Percentiles rank a stretch among this genome's conserved stretches.
Conservation (phyloP, 2,329 filamentous ascomycete genomes). For the Trichoderma harzianum region DNA sequence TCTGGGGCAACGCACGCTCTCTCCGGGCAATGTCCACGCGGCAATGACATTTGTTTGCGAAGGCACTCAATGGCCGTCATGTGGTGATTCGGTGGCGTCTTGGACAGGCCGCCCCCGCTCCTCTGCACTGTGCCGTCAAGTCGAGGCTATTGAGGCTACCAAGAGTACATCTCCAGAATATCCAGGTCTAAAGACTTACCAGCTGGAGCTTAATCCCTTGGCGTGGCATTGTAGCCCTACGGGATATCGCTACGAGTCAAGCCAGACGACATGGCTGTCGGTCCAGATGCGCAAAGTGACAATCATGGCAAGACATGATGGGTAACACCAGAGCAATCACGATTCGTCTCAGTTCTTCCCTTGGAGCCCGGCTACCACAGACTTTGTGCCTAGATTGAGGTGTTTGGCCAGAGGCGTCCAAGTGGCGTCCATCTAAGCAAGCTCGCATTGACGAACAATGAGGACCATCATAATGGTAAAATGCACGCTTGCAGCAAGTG, state of each 20-base stretch:
- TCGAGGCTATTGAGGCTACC: slow-evolving; percentile 11
- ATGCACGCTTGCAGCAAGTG: neutral
- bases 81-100: slow-evolving; percentile 16
- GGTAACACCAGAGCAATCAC: neutral
- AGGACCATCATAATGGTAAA: neutral
- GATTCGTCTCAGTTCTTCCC: neutral
- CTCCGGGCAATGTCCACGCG: slow-evolving; percentile 5
- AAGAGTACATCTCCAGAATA: neutral
- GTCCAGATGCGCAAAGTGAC: neutral
- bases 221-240: slow-evolving; percentile 6
- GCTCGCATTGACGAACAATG: neutral
- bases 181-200: neutral
- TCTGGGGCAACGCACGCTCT: neutral
- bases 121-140: slow-evolving; percentile 14
- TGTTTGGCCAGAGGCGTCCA: neutral
- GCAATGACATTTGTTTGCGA: slow-evolving; percentile 7
- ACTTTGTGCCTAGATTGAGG: neutral
- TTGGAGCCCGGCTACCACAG: neutral
- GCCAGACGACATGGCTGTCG: neutral
- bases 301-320: neutral
- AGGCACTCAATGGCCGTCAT: slow-evolving; percentile 5
- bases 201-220: slow-evolving; percentile 8
- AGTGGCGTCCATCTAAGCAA: neutral
- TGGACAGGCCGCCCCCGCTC: neutral
- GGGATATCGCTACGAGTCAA: neutral